These are phyloP conservation scores for Bretschneidera sinensis DNA, from an alignment of 345 rosid species.

Conservation along the genomic window DNA sequence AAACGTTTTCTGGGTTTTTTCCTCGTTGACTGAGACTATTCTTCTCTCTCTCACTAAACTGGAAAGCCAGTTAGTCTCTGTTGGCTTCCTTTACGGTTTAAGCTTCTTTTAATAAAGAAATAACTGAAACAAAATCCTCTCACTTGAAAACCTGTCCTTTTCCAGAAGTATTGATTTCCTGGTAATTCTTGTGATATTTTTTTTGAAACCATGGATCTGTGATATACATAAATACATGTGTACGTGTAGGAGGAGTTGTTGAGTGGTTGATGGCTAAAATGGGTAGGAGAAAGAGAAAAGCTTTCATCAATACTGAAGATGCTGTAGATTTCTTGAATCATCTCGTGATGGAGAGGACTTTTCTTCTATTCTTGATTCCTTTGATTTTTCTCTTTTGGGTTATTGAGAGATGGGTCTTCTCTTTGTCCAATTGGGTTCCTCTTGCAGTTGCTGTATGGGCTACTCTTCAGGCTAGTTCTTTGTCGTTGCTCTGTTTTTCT, in stretches of 20 bases:
- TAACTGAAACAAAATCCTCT: neutral
- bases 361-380: slow-evolving; percentile 52
- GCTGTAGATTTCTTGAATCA: slow-evolving; percentile 47
- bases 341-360: slow-evolving; percentile 58
- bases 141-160: neutral
- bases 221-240: neutral
- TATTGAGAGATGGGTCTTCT: slow-evolving; percentile 83
- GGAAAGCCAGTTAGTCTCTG: neutral
- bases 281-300: slow-evolving; percentile 45
- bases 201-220: slow-evolving; percentile 17
- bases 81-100: neutral
- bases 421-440: slow-evolving; percentile 91
- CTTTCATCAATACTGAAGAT: slow-evolving; percentile 35
- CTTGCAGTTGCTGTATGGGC: slow-evolving; percentile 88
- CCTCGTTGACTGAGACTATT: neutral
- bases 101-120: neutral
- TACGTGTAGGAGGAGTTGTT: neutral
- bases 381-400: slow-evolving; percentile 62
- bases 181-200: no score
- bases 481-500: neutral
- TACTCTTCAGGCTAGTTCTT: slow-evolving; percentile 59
- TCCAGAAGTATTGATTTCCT: neutral
- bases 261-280: slow-evolving; percentile 17
- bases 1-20: neutral
- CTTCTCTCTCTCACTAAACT: neutral